phyloP scores from a whole-genome alignment of 768 basidiomycete genomes.

The Cyclocybe aegerita region DNA sequence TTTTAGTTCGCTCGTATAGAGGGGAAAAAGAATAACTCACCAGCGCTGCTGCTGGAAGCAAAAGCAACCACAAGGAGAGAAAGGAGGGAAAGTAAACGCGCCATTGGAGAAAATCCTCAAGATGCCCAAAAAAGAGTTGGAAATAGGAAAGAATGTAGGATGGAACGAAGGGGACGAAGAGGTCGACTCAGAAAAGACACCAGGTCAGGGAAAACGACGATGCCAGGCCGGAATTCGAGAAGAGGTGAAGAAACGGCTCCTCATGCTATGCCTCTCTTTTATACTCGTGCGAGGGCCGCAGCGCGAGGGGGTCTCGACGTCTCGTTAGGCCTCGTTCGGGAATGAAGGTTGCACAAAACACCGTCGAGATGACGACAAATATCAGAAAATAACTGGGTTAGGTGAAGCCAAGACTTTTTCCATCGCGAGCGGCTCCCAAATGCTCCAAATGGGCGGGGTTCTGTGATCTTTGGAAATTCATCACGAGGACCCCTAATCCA shows the following conservation, averaged over 20 bases:
- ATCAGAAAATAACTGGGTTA: conserved; percentile 1
- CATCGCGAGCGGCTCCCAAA: no score
- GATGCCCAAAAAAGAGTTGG: not conserved
- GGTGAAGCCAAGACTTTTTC: not conserved
- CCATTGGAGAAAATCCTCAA: conserved; percentile 15
- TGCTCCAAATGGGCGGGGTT: no score
- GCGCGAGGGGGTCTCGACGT: no score
- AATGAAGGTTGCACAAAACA: not conserved
- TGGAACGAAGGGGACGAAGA: conserved; percentile 6
- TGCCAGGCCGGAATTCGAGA: conserved; percentile 10
- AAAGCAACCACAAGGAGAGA: conserved; percentile 8
- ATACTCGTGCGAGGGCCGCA: not conserved
- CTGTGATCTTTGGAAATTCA: no score
- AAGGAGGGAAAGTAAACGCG: conserved; percentile 17
- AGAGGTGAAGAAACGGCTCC: conserved; percentile 1
- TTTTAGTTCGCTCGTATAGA: no score
- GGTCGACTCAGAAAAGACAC: conserved; percentile 17
- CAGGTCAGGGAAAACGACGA: conserved; percentile 12
- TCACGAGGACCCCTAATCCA: no score
- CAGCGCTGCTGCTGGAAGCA: conserved; percentile 7
- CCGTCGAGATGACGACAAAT: conserved; percentile 16
- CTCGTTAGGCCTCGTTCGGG: not conserved
- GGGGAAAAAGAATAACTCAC: conserved; percentile 1
- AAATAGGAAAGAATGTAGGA: conserved; percentile 6
- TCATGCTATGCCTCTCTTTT: not conserved